Conservation (phyloP, 1,284 basidiomycete species). For the Irpex sp. region DNA sequence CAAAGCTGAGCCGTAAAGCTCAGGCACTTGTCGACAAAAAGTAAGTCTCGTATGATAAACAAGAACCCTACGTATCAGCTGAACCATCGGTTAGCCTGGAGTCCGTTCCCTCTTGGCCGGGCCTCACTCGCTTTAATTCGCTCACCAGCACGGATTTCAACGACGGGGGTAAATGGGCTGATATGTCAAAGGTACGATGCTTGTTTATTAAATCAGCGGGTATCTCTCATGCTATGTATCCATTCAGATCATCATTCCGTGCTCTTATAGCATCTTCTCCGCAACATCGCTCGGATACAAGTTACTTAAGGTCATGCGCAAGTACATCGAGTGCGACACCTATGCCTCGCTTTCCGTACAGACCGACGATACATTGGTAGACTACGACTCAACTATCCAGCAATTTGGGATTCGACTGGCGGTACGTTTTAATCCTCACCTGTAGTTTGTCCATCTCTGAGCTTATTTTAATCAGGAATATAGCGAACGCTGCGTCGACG, state of each 20-base stretch:
- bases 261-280: constrained; percentile 5
- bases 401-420: constrained; percentile 6
- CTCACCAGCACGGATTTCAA: constrained; percentile 28
- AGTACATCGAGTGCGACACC: constrained; percentile 17
- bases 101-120: constrained; percentile 31
- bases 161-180: constrained; percentile 35
- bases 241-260: constrained; percentile 7
- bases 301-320: constrained; percentile 12
- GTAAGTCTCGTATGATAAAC: neutral
- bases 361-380: constrained; percentile 17
- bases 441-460: too few species aligned
- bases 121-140: constrained; percentile 31
- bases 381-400: neutral
- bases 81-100: constrained; percentile 2
- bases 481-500: too few species aligned
- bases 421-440: neutral
- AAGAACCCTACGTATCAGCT: neutral
- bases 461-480: too few species aligned
- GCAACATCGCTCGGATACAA: constrained; percentile 7
- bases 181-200: constrained; percentile 33
- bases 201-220: neutral
- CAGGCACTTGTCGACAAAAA: neutral
- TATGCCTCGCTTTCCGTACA: constrained; percentile 18
- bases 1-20: neutral
- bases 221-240: neutral